phyloP scores from a whole-genome alignment of 78 protist genomes.

The Guillardia theta region DNA sequence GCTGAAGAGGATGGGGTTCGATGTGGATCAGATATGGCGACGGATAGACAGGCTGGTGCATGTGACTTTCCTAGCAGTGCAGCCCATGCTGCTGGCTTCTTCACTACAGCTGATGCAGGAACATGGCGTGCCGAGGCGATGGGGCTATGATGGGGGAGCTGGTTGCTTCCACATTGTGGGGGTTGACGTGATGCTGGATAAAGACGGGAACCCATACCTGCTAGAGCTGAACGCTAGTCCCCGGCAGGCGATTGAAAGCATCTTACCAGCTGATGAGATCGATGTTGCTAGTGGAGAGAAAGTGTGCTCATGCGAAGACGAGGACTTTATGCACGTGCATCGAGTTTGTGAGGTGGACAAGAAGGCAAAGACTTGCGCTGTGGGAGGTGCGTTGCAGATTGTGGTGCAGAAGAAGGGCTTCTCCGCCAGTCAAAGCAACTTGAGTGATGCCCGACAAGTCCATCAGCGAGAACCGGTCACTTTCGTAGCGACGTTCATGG shows the following conservation, averaged over 20 bases:
- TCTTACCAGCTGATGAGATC: neutral
- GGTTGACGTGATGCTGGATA: neutral
- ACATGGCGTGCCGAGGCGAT: neutral
- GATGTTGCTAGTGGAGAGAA: neutral
- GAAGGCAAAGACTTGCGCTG: neutral
- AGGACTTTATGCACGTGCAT: neutral
- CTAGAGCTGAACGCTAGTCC: constrained; percentile 22
- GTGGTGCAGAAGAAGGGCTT: neutral
- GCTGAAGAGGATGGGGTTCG: neutral
- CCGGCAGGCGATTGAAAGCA: neutral
- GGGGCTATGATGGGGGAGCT: neutral
- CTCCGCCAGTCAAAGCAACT: no score
- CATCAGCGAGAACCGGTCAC: no score
- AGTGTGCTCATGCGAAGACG: neutral
- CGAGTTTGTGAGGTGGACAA: neutral
- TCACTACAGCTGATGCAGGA: neutral
- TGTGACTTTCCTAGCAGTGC: neutral
- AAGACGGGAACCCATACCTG: neutral
- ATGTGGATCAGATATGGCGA: neutral
- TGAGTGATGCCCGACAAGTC: no score
- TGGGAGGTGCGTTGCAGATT: neutral
- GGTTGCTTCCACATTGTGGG: constrained; percentile 19
- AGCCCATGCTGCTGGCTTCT: neutral
- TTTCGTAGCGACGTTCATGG: no score
- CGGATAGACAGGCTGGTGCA: neutral